phyloP scores from a whole-genome alignment of 2,329 filamentous ascomycete genomes.

The Colletotrichum abscissum region DNA sequence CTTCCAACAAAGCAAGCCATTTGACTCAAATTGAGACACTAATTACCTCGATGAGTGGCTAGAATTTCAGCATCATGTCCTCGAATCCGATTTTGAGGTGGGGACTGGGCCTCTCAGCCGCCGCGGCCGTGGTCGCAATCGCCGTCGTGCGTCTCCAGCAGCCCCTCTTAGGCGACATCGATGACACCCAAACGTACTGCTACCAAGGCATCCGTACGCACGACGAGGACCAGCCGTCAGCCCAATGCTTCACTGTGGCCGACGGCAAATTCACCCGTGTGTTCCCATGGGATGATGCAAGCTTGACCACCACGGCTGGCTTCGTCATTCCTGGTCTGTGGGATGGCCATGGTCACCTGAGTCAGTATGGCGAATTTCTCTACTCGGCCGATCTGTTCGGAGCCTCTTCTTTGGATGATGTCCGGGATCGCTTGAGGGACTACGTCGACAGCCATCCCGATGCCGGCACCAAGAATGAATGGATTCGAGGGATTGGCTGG shows the following conservation, averaged over 20 bases:
- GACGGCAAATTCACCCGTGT: conserved; percentile 64
- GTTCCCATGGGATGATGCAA: conserved; percentile 48
- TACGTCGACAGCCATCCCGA: conserved; percentile 63
- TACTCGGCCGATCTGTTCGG: conserved; percentile 75
- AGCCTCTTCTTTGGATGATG: conserved; percentile 63
- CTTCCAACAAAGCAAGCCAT: neutral
- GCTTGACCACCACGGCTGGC: conserved; percentile 49
- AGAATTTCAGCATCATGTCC: conserved; percentile 16
- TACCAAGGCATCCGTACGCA: conserved; percentile 53
- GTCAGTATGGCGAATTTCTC: conserved; percentile 75
- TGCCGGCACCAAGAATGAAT: conserved; percentile 65
- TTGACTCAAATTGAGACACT: neutral
- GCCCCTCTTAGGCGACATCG: conserved; percentile 20
- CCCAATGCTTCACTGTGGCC: conserved; percentile 67
- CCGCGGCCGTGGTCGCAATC: conserved; percentile 43
- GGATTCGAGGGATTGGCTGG: conserved; percentile 77
- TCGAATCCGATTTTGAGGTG: conserved; percentile 24
- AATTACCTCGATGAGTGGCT: conserved; percentile 1
- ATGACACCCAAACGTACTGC: conserved; percentile 47
- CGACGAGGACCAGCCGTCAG: conserved; percentile 47
- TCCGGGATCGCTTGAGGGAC: conserved; percentile 60
- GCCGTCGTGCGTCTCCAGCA: conserved; percentile 41
- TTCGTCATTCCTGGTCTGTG: conserved; percentile 75
- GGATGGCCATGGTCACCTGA: conserved; percentile 77
- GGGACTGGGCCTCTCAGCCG: conserved; percentile 43